Base-by-base conservation (phyloP, 139 green algal genomes). In the Ulvella scutata region DNA sequence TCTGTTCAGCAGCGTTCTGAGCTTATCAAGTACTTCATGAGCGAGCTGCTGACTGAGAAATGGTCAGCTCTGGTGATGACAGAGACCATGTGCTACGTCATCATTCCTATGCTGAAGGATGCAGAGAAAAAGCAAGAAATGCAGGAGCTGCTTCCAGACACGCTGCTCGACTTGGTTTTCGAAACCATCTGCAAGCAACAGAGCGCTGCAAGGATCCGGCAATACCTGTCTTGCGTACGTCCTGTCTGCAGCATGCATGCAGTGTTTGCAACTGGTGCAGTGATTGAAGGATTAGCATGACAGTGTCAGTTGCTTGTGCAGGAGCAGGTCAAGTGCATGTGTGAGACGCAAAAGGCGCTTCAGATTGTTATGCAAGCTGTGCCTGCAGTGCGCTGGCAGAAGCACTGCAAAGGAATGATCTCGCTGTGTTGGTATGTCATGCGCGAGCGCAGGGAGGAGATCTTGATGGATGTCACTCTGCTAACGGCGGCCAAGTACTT, bases 371-470 rank as follows among this genome's bases (percentile, higher is more conserved):
- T 67, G 51, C n/a, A 67, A 26, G 33, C n/a, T 29, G 33, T 23
- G 20, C 51, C 51, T 0, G 51, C 51, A 3, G 39, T 40, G 3
- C 83, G 87, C 0, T 84, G 92, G 72, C 74, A 86, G 23, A 40
- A 78, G 2, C 83, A 95, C 77, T 82, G 87, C 44, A 92, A 93
- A 80, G 86, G 96, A 80, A 79, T 98, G 0, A 92, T 98, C 72
- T 90, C 93, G 75, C 94, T 93, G 78, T 87, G 85, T 0, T 98
- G 93, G 91, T 36, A 67, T 26, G 51, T 67, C n/a, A n/a, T 67
- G 51, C 51, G 51, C 79, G 85, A 43, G 67, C 77, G 4, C 88
- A 91, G 33, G 0, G 89, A 96, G 62, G 96, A 93, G 79, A 91
- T 97, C 39, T 86, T 94, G 37, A 78, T 95, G 73, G 89, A 96